Evolutionary conservation across 805 yeast genomes (phyloP).

Genomic region (Citeromyces matritensis): DNA sequence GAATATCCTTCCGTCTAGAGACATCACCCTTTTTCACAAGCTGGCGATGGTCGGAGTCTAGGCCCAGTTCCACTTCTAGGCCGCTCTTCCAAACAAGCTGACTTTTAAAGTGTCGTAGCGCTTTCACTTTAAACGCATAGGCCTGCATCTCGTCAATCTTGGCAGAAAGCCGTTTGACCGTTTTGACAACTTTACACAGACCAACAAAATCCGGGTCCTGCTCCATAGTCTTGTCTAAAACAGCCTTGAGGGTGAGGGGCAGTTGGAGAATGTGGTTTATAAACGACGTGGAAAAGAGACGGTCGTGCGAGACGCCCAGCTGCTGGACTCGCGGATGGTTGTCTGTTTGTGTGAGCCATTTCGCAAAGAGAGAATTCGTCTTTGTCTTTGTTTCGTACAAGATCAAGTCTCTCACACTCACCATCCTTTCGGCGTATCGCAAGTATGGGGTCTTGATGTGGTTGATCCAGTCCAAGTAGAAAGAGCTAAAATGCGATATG

Average conservation of each 20-base stretch:
- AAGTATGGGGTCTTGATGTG: conserved; percentile 39
- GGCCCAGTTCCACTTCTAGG: not conserved
- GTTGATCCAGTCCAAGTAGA: conserved; percentile 50
- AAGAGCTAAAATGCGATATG: conserved; percentile 39
- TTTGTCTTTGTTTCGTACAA: conserved; percentile 13
- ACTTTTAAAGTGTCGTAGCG: not conserved
- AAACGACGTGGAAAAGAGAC: too few relatives aligned
- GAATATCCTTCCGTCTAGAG: not conserved
- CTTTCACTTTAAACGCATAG: not conserved
- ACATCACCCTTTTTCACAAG: conserved; percentile 40
- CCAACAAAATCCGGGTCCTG: too few relatives aligned
- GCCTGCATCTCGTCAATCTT: not conserved
- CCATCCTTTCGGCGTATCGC: conserved; percentile 45
- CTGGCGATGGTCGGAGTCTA: conserved; percentile 12
- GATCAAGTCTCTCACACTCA: conserved; percentile 42
- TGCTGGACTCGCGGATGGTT: not conserved
- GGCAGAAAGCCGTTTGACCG: too few relatives aligned
- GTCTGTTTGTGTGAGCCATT: not conserved
- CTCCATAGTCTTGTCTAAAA: too few relatives aligned
- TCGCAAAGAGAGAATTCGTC: not conserved
- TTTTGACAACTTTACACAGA: too few relatives aligned
- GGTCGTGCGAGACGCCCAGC: not conserved
- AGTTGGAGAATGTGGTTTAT: too few relatives aligned
- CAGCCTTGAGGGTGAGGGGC: too few relatives aligned
- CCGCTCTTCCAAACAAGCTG: not conserved